Percentiles rank a stretch among this genome's conserved stretches.
Evolutionary conservation across 139 green algal species (phyloP).

Genomic region (Coccomyxa sp.): DNA sequence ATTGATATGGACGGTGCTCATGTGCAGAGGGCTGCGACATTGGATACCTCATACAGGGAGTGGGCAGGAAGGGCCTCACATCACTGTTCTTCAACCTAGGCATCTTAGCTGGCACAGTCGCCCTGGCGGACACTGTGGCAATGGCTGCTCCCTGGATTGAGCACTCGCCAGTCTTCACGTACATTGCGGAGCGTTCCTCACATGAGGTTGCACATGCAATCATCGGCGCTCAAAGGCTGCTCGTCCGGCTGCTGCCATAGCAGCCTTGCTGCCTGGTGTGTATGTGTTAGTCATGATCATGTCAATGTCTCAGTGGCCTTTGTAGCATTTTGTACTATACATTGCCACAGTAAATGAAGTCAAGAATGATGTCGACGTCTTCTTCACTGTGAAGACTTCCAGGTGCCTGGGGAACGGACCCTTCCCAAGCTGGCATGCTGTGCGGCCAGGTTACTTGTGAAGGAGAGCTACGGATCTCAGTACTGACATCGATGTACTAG

Average conservation of each 20-base stretch:
- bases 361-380: no score
- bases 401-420: no score
- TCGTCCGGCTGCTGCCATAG: not conserved
- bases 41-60: not conserved
- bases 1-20: not conserved
- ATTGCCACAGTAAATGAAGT: no score
- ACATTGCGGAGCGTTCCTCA: not conserved
- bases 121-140: not conserved
- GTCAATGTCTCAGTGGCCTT: no score
- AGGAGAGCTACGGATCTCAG: no score
- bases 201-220: constrained; percentile 2
- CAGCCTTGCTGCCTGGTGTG: not conserved
- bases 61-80: not conserved
- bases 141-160: constrained; percentile 8
- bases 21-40: constrained; percentile 2
- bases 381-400: no score
- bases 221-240: not conserved
- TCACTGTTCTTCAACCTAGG: not conserved
- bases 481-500: no score
- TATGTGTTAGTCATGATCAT: no score
- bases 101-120: not conserved
- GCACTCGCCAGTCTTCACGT: constrained; percentile 1
- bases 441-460: no score
- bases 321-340: no score
- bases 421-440: no score